Evolutionary conservation across 805 yeast species (phyloP).

Genomic region (Barnettozyma siamensis): DNA sequence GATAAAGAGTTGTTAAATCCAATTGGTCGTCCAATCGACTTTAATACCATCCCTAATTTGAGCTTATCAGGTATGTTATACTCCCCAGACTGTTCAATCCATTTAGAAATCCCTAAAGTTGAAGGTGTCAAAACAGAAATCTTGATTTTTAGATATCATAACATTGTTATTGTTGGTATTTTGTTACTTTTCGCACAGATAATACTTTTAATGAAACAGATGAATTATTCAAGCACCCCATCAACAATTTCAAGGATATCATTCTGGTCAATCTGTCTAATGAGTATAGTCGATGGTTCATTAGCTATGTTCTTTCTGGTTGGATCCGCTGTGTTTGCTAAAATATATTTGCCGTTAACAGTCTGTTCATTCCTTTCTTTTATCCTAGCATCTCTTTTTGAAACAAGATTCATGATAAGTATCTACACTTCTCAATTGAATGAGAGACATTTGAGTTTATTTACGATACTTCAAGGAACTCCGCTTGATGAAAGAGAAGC

Average conservation of each 20-base stretch:
- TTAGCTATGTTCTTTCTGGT: slow-evolving; percentile 57
- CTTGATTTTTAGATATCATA: slow-evolving; percentile 21
- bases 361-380: slow-evolving; percentile 67
- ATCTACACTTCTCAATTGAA: slow-evolving; percentile 67
- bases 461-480: slow-evolving; percentile 62
- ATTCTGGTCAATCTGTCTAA: slow-evolving; percentile 57
- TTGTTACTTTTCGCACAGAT: slow-evolving; percentile 25
- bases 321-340: slow-evolving; percentile 47
- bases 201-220: slow-evolving; percentile 46
- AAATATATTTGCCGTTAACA: slow-evolving; percentile 59
- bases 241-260: slow-evolving; percentile 73
- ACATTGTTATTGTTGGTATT: slow-evolving; percentile 15
- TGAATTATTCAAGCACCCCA: slow-evolving; percentile 69
- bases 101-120: slow-evolving; percentile 34
- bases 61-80: slow-evolving; percentile 56
- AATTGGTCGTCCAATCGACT: slow-evolving; percentile 67
- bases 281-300: slow-evolving; percentile 65
- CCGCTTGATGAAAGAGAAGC: slow-evolving; percentile 32
- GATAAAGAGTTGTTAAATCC: slow-evolving; percentile 74
- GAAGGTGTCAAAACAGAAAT: slow-evolving; percentile 58
- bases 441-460: slow-evolving; percentile 59
- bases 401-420: slow-evolving; percentile 63
- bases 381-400: slow-evolving; percentile 67
- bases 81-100: slow-evolving; percentile 85
- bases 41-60: slow-evolving; percentile 46